Conservation (phyloP, 805 yeast species). For the Candida methanosorbosa region DNA sequence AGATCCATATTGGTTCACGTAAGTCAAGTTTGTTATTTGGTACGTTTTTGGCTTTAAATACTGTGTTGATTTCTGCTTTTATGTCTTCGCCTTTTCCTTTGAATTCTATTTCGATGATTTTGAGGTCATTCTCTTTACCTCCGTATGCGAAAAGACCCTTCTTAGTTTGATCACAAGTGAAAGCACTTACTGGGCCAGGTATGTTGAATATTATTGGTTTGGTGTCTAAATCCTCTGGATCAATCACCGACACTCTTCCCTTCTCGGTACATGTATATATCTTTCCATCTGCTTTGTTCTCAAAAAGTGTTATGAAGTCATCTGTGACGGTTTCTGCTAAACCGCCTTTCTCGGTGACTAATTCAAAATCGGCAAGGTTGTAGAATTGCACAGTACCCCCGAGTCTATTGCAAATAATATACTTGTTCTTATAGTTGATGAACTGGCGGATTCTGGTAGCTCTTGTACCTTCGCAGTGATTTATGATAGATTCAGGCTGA, state of each 20-base stretch:
- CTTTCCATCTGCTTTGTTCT: constrained; percentile 9
- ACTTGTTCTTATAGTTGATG: constrained; percentile 20
- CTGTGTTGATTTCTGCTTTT: constrained; percentile 11
- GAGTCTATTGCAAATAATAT: constrained; percentile 32
- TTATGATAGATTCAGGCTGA: constrained; percentile 49
- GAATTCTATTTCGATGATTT: constrained; percentile 31
- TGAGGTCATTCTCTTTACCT: constrained; percentile 75
- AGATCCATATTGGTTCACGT: constrained; percentile 76
- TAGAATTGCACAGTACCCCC: constrained; percentile 36
- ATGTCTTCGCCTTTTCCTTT: constrained; percentile 6
- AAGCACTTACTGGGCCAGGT: constrained; percentile 40
- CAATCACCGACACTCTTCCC: constrained; percentile 23
- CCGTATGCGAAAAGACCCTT: constrained; percentile 65
- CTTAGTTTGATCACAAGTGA: constrained; percentile 37
- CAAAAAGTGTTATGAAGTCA: constrained; percentile 28
- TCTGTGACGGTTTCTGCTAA: constrained; percentile 19
- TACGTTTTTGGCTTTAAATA: constrained; percentile 79
- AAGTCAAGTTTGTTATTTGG: constrained; percentile 69
- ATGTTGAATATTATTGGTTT: constrained; percentile 27
- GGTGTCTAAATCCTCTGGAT: constrained; percentile 8
- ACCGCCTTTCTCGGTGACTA: constrained; percentile 7
- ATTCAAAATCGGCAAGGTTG: constrained; percentile 17
- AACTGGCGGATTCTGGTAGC: constrained; percentile 27
- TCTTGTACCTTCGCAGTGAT: constrained; percentile 20
- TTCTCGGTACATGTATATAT: constrained; percentile 25